Evolutionary conservation across 108 stramenopile genomes (phyloP), one percentile per base, ranked within the genome.

Genomic region (Cyclotella cryptica): DNA sequence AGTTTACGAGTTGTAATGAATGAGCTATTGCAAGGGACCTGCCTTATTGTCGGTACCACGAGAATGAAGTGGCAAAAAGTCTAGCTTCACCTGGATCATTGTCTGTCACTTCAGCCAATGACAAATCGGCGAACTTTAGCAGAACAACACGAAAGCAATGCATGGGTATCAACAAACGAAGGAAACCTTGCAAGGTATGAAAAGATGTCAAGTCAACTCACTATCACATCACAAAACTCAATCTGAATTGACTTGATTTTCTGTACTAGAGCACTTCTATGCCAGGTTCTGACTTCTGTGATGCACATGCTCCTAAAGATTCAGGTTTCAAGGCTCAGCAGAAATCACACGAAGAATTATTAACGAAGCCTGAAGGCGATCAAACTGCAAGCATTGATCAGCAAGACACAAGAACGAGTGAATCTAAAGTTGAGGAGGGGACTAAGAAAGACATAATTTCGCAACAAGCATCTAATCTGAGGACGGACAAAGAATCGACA

Each of bases 291-390:
- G 57, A 75, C 17, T 75, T 69, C 39, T 75, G 75, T 35, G 66
- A 75, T 28, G 66, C 66, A 18, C 75, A 75, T 68, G 28, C 75
- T 39, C 75, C 66, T 28, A 67, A 69, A 52, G 57, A 68, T 74
- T 28, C 51, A 9, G 58, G 68, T 0, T 67, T 69, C 66, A 75
- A 67, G 45, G 57, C 30, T 30, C 62, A 75, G 28, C 67, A 75
- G 19, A 59, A 49, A 29, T 11, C 22, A 17, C 66, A 46, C 10
- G 55, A 45, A 24, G 60, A 44, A 68, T 22, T 45, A 41, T 6
- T 68, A 19, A 41, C 1, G 6, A 26, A 35, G 28, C 28, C 30
- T 12, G 60, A 29, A 0, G 24, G 55, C 22, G 39, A 40, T 62
- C 35, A 39, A 45, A n/a, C 21, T 3, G n/a, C n/a, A n/a, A n/a